These are phyloP conservation scores for Xerophyta viscosa DNA, from an alignment of 106 monocot genomes.

Conservation along the genomic window DNA sequence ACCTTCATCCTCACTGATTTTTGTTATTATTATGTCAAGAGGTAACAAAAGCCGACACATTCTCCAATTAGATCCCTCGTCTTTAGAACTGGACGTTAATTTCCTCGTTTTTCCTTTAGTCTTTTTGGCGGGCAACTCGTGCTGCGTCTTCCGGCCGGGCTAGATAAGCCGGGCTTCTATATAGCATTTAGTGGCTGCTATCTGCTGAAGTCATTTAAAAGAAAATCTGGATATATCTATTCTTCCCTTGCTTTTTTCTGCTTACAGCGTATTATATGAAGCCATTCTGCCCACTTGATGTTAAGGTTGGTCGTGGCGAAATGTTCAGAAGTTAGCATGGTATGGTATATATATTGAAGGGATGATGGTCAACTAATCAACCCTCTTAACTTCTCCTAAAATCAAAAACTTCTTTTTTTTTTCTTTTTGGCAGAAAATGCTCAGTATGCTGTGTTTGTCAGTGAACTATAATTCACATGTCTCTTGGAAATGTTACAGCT, in stretches of 20 bases:
- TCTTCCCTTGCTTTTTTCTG: constrained; percentile 4
- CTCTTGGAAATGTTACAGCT: too few species aligned
- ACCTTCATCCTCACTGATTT: constrained; percentile 95
- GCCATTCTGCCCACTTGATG: too few species aligned
- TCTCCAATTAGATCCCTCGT: neutral
- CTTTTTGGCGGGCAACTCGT: constrained; percentile 71
- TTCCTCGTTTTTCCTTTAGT: constrained; percentile 20
- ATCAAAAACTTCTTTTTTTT: too few species aligned
- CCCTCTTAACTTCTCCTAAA: too few species aligned
- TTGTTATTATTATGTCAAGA: constrained; percentile 89
- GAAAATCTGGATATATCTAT: constrained; percentile 2
- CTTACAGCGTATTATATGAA: too few species aligned
- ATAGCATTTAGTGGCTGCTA: neutral
- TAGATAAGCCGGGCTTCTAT: constrained; percentile 22
- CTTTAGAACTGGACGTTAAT: neutral
- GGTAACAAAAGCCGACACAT: constrained; percentile 19
- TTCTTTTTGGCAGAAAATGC: too few species aligned
- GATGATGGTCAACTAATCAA: too few species aligned
- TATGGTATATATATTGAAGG: too few species aligned
- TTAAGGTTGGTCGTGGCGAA: too few species aligned
- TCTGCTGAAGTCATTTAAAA: constrained; percentile 5
- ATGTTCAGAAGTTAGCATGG: too few species aligned
- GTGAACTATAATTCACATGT: too few species aligned
- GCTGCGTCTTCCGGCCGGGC: constrained; percentile 70
- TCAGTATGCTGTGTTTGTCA: too few species aligned